Evolutionary conservation across 2,329 filamentous ascomycete genomes (phyloP).

Genomic region (Fusarium nygamai): DNA sequence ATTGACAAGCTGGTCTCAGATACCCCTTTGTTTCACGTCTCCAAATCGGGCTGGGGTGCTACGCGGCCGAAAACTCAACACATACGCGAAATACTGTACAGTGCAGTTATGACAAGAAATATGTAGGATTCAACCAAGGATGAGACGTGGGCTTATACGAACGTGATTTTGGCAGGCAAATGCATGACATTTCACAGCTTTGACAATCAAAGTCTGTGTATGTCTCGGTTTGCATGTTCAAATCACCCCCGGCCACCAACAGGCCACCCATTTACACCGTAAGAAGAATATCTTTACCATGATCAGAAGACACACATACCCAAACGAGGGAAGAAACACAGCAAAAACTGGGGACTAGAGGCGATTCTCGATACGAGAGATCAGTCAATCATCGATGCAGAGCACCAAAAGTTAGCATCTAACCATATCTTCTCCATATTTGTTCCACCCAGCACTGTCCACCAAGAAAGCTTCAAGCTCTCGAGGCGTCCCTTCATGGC

Average conservation of each 20-base stretch:
- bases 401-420: conserved; percentile 7
- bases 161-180: conserved; percentile 4
- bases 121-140: conserved; percentile 11
- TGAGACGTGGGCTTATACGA: conserved; percentile 12
- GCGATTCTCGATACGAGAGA: conserved; percentile 18
- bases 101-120: conserved; percentile 1
- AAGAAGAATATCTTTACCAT: conserved; percentile 7
- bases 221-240: not conserved
- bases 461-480: conserved; percentile 23
- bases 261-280: conserved; percentile 6
- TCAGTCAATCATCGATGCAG: conserved; percentile 12
- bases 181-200: conserved; percentile 19
- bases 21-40: conserved; percentile 40
- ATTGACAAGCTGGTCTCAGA: conserved; percentile 29
- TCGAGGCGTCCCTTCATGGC: conserved; percentile 26
- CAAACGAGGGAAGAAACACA: conserved; percentile 14
- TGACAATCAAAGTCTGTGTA: not conserved
- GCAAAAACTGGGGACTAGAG: conserved; percentile 14
- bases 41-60: conserved; percentile 37
- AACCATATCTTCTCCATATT: conserved; percentile 28
- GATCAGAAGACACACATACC: conserved; percentile 13
- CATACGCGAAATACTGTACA: conserved; percentile 3
- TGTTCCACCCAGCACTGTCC: conserved; percentile 16
- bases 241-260: not conserved
- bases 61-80: conserved; percentile 27